phyloP scores from a whole-genome alignment of 768 basidiomycete genomes.

The Tulasnella sp. region DNA sequence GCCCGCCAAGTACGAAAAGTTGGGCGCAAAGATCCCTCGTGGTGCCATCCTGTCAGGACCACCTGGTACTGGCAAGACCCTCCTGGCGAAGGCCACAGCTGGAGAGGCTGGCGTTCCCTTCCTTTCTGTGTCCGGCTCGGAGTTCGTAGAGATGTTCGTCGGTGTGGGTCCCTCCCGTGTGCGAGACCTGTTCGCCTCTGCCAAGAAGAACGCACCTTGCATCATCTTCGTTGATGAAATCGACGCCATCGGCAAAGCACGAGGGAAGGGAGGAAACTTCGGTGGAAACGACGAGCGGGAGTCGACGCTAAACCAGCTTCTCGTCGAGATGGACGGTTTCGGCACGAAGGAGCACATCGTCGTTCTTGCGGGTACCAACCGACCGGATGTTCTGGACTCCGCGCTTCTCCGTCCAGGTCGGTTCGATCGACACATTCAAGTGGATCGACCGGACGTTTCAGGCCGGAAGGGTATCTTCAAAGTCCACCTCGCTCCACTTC shows the following conservation, averaged over 20 bases:
- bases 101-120: constrained; percentile 98
- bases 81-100: constrained; percentile 96
- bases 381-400: constrained; percentile 92
- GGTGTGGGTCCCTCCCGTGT: constrained; percentile 98
- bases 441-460: constrained; percentile 90
- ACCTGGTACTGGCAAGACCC: constrained; percentile 97
- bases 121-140: constrained; percentile 96
- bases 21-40: constrained; percentile 96
- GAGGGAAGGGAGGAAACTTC: constrained; percentile 70
- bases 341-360: constrained; percentile 96
- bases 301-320: constrained; percentile 91
- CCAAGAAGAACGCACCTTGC: constrained; percentile 95
- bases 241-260: constrained; percentile 95
- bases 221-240: constrained; percentile 99
- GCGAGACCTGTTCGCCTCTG: constrained; percentile 93
- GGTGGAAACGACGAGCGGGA: constrained; percentile 98
- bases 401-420: constrained; percentile 96
- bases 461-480: constrained; percentile 91
- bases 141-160: constrained; percentile 99
- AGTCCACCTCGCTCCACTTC: constrained; percentile 85
- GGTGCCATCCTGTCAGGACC: constrained; percentile 93
- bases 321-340: constrained; percentile 99
- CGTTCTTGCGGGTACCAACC: constrained; percentile 92
- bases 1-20: constrained; percentile 86
- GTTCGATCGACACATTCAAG: constrained; percentile 93